A percentile compares a stretch with the other conserved stretches of the same genome.
These are phyloP conservation scores for Metschnikowia borealis DNA, from an alignment of 805 yeast genomes.

Conservation along the genomic window DNA sequence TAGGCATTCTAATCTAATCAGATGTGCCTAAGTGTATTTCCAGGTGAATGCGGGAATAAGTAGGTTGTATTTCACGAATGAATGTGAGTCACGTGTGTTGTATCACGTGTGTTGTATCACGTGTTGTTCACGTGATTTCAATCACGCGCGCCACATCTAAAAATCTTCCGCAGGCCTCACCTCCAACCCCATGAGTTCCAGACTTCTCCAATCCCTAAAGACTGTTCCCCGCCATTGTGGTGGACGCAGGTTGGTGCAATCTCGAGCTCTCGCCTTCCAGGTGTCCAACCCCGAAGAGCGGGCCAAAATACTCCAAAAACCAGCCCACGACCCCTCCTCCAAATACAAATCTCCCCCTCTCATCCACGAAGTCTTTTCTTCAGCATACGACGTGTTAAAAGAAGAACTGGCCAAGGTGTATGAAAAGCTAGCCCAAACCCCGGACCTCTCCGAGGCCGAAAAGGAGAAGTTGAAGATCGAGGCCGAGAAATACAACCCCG, in stretches of 20 bases:
- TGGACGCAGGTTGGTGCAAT: background rate
- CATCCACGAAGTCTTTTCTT: conserved; percentile 66
- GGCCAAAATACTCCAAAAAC: background rate
- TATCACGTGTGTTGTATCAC: no score
- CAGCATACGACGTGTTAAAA: conserved; percentile 59
- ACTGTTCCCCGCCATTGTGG: background rate
- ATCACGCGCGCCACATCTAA: background rate
- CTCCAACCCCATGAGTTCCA: background rate
- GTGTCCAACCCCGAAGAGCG: background rate
- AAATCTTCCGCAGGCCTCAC: conserved; percentile 1
- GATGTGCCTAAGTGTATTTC: no score
- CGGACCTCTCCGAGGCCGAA: conserved; percentile 16
- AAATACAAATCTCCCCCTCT: conserved; percentile 67
- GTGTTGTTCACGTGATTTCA: background rate
- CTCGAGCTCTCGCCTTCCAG: background rate
- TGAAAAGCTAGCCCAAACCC: conserved; percentile 24
- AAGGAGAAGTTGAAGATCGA: conserved; percentile 38
- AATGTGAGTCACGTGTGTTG: background rate
- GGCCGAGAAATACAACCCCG: conserved; percentile 80
- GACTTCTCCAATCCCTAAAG: background rate
- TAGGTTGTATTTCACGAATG: no score
- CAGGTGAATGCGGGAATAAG: no score
- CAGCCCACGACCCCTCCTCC: conserved; percentile 49
- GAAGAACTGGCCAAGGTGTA: conserved; percentile 44
- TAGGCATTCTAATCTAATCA: no score